A percentile compares a stretch with the other conserved stretches of the same genome.
Conservation (phyloP, 371 early-diverging fungal genomes). For the Choanephora cucurbitarum region DNA sequence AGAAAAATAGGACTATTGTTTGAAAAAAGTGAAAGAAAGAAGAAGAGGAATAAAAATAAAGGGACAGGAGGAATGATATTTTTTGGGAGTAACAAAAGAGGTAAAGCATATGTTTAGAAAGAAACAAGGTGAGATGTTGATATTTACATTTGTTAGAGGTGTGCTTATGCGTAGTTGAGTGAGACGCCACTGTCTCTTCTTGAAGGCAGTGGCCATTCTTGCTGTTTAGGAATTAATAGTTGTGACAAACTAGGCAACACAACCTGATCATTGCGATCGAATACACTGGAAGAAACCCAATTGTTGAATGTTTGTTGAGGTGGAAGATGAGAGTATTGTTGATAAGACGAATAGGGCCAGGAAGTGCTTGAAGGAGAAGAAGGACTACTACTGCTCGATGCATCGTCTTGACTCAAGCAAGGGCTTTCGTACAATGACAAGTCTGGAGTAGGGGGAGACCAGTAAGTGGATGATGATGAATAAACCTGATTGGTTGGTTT, state of each 20-base stretch:
- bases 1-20: background rate
- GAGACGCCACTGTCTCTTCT: conserved; percentile 34
- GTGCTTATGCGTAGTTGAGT: conserved; percentile 19
- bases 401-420: conserved; percentile 28
- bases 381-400: conserved; percentile 22
- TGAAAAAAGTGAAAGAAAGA: background rate
- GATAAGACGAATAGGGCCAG: conserved; percentile 22
- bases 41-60: background rate
- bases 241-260: conserved; percentile 37
- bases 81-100: background rate
- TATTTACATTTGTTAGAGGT: background rate
- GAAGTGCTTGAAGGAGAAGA: conserved; percentile 34
- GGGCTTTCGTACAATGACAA: conserved; percentile 30
- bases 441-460: conserved; percentile 25
- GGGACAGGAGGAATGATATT: background rate
- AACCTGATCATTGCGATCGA: conserved; percentile 17
- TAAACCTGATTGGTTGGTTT: conserved; percentile 2
- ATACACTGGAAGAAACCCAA: conserved; percentile 15
- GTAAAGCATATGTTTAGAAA: background rate
- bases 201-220: conserved; percentile 14
- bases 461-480: conserved; percentile 17
- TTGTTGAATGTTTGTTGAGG: conserved; percentile 5
- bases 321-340: conserved; percentile 9
- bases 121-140: background rate
- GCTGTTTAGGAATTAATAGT: conserved; percentile 14